Conservation (phyloP, 169 alveolate genomes). For the Miamiensis avidus region DNA sequence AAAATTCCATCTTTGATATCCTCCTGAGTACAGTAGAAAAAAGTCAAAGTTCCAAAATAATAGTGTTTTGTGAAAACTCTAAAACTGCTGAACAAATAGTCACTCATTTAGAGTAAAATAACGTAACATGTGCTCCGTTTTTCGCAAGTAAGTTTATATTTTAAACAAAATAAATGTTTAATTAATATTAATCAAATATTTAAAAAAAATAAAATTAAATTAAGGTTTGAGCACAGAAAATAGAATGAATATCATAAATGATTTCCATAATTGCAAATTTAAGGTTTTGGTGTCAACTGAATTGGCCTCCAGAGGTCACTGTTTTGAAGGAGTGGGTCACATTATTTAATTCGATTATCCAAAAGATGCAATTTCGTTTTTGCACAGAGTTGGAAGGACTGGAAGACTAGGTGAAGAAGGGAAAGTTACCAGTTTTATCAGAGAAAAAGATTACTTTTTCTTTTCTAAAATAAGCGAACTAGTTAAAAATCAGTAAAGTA, state of each 20-base stretch:
- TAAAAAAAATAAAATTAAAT: too few species aligned
- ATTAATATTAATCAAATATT: too few species aligned
- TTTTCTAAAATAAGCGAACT: slow-evolving; percentile 3
- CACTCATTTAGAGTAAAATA: neutral
- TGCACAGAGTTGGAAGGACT: slow-evolving; percentile 98
- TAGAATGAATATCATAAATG: slow-evolving; percentile 53
- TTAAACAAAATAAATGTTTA: too few species aligned
- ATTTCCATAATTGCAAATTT: slow-evolving; percentile 64
- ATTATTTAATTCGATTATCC: slow-evolving; percentile 97
- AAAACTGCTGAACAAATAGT: neutral
- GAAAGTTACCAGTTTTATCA: slow-evolving; percentile 34
- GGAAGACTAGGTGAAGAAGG: slow-evolving; percentile 89
- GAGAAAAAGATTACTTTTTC: slow-evolving; percentile 22
- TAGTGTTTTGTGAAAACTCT: slow-evolving; percentile 5
- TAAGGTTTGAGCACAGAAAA: slow-evolving; percentile 46
- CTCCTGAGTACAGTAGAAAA: neutral
- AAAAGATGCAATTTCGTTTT: slow-evolving; percentile 92
- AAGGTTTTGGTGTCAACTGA: slow-evolving; percentile 91
- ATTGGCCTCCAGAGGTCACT: slow-evolving; percentile 96
- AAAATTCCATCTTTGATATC: neutral
- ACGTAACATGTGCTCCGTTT: neutral
- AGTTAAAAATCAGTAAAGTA: neutral
- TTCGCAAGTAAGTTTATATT: slow-evolving; percentile 4
- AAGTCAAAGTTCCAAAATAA: neutral
- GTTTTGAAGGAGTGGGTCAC: slow-evolving; percentile 96